Evolutionary conservation across 257 asterid genomes (phyloP), one percentile per base, ranked within the genome.

Genomic region (Cinchona pubescens): DNA sequence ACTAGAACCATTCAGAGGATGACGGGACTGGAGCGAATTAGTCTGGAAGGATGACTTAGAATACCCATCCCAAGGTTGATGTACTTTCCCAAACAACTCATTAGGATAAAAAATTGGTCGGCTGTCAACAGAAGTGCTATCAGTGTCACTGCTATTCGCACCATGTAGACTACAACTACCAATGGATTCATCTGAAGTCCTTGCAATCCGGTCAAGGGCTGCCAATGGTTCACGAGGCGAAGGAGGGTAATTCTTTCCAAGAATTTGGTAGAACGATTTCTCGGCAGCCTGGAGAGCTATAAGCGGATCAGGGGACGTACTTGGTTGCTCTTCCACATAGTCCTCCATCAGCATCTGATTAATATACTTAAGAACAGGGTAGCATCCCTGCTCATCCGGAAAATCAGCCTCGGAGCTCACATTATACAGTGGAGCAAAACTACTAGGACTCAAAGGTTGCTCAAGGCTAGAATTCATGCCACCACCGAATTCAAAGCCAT

Each of bases 291-390:
- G 86, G 60, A 92, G 84, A 78, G 96, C 97, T n/a, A n/a, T n/a
- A 48, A 89, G 88, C 51, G 98, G 98, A 79, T 92, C 98, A 71
- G 88, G 88, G 78, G 82, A 88, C 90, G 91, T 87, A 84, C 96
- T 88, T 16, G 89, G 94, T 77, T 86, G 89, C 74, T 91, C 93
- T 66, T 89, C 94, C 78, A 88, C 81, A 79, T 83, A 79, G 79
- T 92, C 97, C 85, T 92, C 96, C 68, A 88, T 74, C 29, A 93
- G 88, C 69, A 93, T 91, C 86, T 91, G 92, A 76, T 91, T 88
- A 30, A 91, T 84, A 87, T 87, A 93, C 73, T 87, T 88, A 16
- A 92, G 85, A 73, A 93, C 90, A 7, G 92, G 90, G 82, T 93
- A 93, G 32, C 90, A 87, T 73, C 89, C 94, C 59, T 82, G 90